These are phyloP conservation scores for Phanerodontia chrysosporium DNA, from an alignment of 768 basidiomycete genomes.

Conservation along the genomic window DNA sequence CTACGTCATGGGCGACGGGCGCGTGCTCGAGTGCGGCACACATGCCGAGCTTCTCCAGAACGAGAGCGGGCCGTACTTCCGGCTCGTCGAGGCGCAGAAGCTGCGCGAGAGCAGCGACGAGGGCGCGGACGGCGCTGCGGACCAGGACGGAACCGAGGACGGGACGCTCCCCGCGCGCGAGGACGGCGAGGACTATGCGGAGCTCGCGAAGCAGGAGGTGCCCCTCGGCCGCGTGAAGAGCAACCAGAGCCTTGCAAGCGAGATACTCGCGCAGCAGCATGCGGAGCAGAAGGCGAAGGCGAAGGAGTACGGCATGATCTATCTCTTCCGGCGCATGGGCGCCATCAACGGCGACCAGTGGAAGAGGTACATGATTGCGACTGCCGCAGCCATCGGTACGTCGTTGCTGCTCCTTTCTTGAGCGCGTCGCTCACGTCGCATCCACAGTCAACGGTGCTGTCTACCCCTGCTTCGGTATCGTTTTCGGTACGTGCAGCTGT, in stretches of 20 bases:
- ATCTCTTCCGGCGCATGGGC: conserved; percentile 72
- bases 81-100: conserved; percentile 75
- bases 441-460: conserved; percentile 48
- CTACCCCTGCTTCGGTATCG: conserved; percentile 52
- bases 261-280: conserved; percentile 50
- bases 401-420: not conserved
- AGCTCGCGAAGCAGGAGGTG: conserved; percentile 38
- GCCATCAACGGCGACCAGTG: conserved; percentile 55
- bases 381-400: conserved; percentile 47
- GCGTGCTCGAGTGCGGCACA: conserved; percentile 78
- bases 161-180: conserved; percentile 22
- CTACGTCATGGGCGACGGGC: conserved; percentile 87
- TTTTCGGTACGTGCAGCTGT: conserved; percentile 34
- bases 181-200: not conserved
- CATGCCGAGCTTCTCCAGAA: conserved; percentile 63
- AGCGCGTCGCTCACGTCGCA: too few relatives aligned
- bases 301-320: conserved; percentile 41
- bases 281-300: conserved; percentile 28
- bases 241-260: conserved; percentile 56
- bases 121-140: conserved; percentile 42
- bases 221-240: conserved; percentile 53
- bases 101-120: conserved; percentile 49
- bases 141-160: conserved; percentile 36
- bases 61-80: conserved; percentile 64
- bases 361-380: conserved; percentile 55